Evolutionary conservation across 208 protist species (phyloP).

Genomic region (Leishmania arabica): DNA sequence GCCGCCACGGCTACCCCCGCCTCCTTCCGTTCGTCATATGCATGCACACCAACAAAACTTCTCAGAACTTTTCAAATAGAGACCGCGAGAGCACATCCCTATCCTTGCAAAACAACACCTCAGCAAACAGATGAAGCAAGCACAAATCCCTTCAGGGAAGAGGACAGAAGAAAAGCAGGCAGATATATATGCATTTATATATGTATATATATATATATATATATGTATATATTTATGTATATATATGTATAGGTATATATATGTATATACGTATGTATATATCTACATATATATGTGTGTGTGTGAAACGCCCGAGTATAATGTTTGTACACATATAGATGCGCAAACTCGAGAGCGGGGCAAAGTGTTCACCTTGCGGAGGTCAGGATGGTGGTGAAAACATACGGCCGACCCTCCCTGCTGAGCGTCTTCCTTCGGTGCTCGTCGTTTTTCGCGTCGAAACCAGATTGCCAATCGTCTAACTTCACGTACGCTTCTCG

Average conservation of each 20-base stretch:
- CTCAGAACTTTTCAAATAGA: neutral
- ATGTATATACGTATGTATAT: neutral
- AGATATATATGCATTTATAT: neutral
- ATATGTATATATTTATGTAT: neutral
- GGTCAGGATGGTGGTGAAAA: neutral
- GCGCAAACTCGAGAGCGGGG: neutral
- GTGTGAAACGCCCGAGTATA: neutral
- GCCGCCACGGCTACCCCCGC: neutral
- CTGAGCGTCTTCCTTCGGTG: neutral
- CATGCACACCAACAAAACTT: neutral
- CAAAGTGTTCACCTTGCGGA: neutral
- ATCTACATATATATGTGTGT: neutral
- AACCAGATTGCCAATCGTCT: neutral
- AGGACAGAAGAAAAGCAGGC: neutral
- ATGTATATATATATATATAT: neutral
- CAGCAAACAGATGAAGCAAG: neutral
- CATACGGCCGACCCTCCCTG: neutral
- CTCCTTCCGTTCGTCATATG: neutral
- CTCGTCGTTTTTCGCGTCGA: too few species aligned
- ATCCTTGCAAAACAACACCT: neutral
- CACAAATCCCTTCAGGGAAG: neutral
- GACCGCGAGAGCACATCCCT: neutral
- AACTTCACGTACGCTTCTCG: constrained; percentile 12
- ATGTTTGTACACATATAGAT: neutral
- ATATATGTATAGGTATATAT: neutral